These are phyloP conservation scores for Hypoxylon lenormandii DNA, from an alignment of 495 filamentous ascomycete genomes.

Conservation along the genomic window DNA sequence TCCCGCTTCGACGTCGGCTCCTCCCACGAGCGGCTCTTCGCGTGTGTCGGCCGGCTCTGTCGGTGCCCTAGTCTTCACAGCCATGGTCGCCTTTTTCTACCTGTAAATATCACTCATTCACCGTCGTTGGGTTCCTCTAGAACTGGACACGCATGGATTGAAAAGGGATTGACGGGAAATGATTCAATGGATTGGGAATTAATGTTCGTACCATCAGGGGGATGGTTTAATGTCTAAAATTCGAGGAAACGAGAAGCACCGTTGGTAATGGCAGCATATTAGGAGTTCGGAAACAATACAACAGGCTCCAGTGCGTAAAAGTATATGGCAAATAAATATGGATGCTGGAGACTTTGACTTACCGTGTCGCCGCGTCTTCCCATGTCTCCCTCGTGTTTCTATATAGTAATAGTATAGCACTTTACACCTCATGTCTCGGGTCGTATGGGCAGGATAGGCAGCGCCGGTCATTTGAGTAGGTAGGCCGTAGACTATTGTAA, in stretches of 20 bases:
- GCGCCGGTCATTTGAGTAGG: no score
- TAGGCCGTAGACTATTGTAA: no score
- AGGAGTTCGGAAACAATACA: constrained; percentile 33
- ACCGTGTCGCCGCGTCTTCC: no score
- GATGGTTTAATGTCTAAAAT: constrained; percentile 39
- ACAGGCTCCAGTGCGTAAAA: constrained; percentile 25
- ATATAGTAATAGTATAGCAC: no score
- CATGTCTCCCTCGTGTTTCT: no score
- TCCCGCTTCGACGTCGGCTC: constrained; percentile 31
- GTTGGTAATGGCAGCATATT: constrained; percentile 19
- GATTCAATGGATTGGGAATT: constrained; percentile 8
- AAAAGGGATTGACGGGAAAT: background rate
- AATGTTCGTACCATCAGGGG: constrained; percentile 22
- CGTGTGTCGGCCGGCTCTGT: constrained; percentile 50
- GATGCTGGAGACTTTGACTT: no score
- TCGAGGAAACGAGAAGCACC: constrained; percentile 4
- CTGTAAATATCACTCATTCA: constrained; percentile 41
- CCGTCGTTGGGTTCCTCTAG: constrained; percentile 4
- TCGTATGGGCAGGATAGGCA: no score
- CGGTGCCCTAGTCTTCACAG: constrained; percentile 51
- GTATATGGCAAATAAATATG: background rate
- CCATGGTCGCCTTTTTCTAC: constrained; percentile 50
- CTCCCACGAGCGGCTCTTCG: constrained; percentile 43
- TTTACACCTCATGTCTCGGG: no score
- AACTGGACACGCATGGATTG: constrained; percentile 1